Evolutionary conservation across 2,329 filamentous ascomycete species (phyloP).

Genomic region (Fusarium austroafricanum): DNA sequence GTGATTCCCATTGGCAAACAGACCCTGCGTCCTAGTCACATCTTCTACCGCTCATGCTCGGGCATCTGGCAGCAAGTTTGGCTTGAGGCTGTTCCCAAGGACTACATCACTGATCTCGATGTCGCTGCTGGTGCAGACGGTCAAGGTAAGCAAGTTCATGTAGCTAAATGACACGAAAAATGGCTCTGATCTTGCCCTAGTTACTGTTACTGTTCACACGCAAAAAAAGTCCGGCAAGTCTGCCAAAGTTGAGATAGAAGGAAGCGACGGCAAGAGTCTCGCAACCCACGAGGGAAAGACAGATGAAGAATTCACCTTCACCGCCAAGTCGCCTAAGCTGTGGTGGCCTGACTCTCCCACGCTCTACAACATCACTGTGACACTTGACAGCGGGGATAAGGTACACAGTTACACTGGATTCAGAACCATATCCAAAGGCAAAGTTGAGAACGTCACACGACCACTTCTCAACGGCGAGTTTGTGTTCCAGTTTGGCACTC

Average conservation of each 20-base stretch:
- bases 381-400: slow-evolving; percentile 58
- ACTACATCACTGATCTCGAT: slow-evolving; percentile 69
- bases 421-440: slow-evolving; percentile 68
- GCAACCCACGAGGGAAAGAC: slow-evolving; percentile 47
- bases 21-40: slow-evolving; percentile 66
- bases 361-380: slow-evolving; percentile 73
- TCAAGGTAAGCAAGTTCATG: background rate
- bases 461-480: slow-evolving; percentile 77
- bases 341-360: slow-evolving; percentile 74
- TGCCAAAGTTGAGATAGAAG: background rate
- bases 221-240: background rate
- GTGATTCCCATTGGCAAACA: slow-evolving; percentile 77
- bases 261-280: background rate
- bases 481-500: slow-evolving; percentile 73
- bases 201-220: slow-evolving; percentile 12
- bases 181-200: background rate
- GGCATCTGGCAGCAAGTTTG: slow-evolving; percentile 82
- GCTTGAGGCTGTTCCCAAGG: slow-evolving; percentile 71
- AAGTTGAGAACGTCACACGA: slow-evolving; percentile 68
- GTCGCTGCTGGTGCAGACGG: slow-evolving; percentile 62
- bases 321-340: slow-evolving; percentile 63
- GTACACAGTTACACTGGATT: slow-evolving; percentile 76
- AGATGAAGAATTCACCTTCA: slow-evolving; percentile 65
- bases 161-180: background rate
- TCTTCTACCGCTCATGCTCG: slow-evolving; percentile 78